These are phyloP conservation scores for Moricandia moricandioides DNA, from an alignment of 345 rosid species.

Conservation along the genomic window DNA sequence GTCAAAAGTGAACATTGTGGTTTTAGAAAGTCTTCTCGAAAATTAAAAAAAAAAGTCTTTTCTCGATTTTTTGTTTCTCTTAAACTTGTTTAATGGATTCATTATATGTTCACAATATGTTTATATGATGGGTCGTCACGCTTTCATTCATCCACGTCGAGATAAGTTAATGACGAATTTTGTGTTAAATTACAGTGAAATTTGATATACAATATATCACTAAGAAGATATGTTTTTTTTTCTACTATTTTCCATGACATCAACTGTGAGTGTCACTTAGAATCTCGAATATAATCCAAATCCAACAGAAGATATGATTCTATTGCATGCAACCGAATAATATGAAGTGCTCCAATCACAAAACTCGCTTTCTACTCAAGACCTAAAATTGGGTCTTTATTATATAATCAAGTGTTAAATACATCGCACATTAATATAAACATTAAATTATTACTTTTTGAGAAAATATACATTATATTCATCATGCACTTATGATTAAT, in stretches of 20 bases:
- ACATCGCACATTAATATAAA: background rate
- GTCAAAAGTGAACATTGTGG: no score
- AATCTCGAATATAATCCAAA: conserved; percentile 36
- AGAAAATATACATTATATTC: background rate
- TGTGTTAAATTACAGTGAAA: no score
- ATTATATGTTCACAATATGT: no score
- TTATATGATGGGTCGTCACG: no score
- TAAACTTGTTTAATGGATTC: no score
- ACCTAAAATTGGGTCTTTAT: conserved; percentile 5
- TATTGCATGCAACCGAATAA: conserved; percentile 36
- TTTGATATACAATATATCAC: background rate
- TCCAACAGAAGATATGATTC: conserved; percentile 38
- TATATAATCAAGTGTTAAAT: background rate
- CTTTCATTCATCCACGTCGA: no score
- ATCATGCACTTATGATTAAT: conserved; percentile 18
- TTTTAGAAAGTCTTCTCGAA: no score
- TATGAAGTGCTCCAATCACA: conserved; percentile 39
- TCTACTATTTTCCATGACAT: background rate
- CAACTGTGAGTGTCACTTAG: conserved; percentile 21
- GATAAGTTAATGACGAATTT: no score
- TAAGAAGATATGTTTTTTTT: background rate
- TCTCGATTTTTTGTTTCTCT: no score
- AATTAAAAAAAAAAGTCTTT: no score
- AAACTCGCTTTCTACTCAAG: conserved; percentile 18
- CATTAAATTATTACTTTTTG: background rate